phyloP scores from a whole-genome alignment of 73 alveolate genomes.

The Paramecium pentaurelia region DNA sequence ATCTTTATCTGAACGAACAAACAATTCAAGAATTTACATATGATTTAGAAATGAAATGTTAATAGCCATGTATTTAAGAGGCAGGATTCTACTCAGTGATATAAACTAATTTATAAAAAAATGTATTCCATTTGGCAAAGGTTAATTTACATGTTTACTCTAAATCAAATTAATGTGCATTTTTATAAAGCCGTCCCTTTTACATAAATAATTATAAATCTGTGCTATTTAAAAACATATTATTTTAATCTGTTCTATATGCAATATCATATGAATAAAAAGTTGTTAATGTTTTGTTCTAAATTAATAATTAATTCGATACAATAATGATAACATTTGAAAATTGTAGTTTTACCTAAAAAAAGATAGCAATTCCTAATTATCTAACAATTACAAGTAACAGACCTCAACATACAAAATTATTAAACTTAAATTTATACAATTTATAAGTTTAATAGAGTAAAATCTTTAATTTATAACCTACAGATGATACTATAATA shows the following conservation, averaged over 20 bases:
- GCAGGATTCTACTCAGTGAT: not conserved
- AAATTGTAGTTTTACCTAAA: not conserved
- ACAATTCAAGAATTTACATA: not conserved
- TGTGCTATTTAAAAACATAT: too few relatives aligned
- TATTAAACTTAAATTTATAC: not conserved
- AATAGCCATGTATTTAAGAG: not conserved
- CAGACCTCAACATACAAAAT: not conserved
- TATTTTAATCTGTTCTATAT: not conserved
- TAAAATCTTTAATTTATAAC: not conserved
- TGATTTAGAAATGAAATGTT: not conserved
- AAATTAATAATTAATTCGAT: too few relatives aligned
- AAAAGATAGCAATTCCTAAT: not conserved
- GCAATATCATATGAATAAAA: too few relatives aligned
- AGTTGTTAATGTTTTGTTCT: not conserved
- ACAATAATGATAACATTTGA: not conserved
- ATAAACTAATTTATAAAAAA: too few relatives aligned
- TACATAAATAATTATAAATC: not conserved
- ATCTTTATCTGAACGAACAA: not conserved
- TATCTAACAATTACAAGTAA: not conserved
- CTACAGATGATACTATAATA: not conserved
- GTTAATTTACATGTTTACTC: not conserved
- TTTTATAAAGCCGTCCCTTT: not conserved
- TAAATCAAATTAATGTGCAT: not conserved
- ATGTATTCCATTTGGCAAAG: too few relatives aligned
- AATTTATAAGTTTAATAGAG: not conserved